These are phyloP conservation scores for Wickerhamomyces subpelliculosus DNA, from an alignment of 805 yeast genomes.

Conservation along the genomic window DNA sequence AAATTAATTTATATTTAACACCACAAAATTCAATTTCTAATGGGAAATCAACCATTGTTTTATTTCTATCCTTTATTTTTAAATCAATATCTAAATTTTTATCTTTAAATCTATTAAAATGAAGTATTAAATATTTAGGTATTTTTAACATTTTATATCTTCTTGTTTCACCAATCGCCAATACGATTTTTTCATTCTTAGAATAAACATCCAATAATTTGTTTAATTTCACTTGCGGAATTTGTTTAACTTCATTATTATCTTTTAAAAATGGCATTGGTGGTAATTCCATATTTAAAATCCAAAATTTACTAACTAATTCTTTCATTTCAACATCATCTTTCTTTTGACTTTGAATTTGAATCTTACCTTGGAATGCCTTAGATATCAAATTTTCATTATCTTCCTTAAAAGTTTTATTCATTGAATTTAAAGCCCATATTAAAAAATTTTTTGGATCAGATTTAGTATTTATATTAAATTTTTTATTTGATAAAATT, in stretches of 20 bases:
- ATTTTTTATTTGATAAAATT: constrained; percentile 34
- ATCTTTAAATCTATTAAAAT: constrained; percentile 46
- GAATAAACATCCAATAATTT: constrained; percentile 38
- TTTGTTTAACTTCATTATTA: constrained; percentile 34
- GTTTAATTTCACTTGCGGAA: constrained; percentile 45
- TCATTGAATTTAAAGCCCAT: constrained; percentile 52
- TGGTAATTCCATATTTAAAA: constrained; percentile 55
- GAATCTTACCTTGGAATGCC: constrained; percentile 49
- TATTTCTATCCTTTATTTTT: constrained; percentile 39
- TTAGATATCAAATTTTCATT: constrained; percentile 23
- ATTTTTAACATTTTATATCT: constrained; percentile 32
- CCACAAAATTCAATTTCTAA: constrained; percentile 24
- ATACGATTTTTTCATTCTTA: constrained; percentile 25
- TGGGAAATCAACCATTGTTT: constrained; percentile 59
- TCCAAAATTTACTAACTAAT: constrained; percentile 36
- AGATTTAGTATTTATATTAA: constrained; percentile 29
- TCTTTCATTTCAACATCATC: constrained; percentile 17
- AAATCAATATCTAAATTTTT: constrained; percentile 25
- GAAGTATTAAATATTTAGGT: constrained; percentile 52
- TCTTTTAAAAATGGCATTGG: constrained; percentile 48
- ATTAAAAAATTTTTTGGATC: constrained; percentile 53
- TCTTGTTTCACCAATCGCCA: constrained; percentile 26
- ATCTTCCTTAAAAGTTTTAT: constrained; percentile 19
- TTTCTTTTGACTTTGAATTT: constrained; percentile 23
- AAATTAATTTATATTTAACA: constrained; percentile 34